These are phyloP conservation scores for Capsicum pubescens DNA, from an alignment of 257 asterid species.

Conservation along the genomic window DNA sequence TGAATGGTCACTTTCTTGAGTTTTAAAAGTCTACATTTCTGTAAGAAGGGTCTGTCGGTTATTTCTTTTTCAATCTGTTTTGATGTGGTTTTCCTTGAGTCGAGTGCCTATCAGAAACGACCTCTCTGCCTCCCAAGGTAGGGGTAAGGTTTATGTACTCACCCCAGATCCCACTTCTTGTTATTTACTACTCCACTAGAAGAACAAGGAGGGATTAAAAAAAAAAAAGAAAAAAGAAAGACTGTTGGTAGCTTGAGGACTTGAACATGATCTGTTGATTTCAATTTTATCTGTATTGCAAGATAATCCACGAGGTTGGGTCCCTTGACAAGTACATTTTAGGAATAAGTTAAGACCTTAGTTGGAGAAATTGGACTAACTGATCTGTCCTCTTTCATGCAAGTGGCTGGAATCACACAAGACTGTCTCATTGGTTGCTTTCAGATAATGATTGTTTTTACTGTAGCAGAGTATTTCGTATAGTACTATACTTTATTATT, in stretches of 20 bases:
- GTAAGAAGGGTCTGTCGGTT: no score
- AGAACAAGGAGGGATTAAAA: no score
- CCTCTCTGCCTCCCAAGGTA: no score
- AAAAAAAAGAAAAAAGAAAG: not conserved
- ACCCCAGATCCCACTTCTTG: no score
- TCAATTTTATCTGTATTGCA: slow-evolving; percentile 40
- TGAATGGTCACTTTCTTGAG: slow-evolving; percentile 1
- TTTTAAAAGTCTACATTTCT: not conserved
- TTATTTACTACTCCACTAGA: no score
- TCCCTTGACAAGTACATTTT: slow-evolving; percentile 80
- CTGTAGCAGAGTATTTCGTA: not conserved
- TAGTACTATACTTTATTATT: not conserved
- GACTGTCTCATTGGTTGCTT: slow-evolving; percentile 81
- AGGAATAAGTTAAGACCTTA: slow-evolving; percentile 84
- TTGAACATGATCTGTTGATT: slow-evolving; percentile 5
- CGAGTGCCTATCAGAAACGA: no score
- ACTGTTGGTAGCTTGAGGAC: not conserved
- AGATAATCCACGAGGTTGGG: slow-evolving; percentile 73
- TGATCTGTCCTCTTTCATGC: slow-evolving; percentile 89
- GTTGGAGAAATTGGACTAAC: slow-evolving; percentile 91
- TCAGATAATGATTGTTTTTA: slow-evolving; percentile 64
- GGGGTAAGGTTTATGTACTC: no score
- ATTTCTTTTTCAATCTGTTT: no score
- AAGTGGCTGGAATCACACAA: slow-evolving; percentile 79
- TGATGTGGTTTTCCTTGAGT: no score